Evolutionary conservation across 1,284 basidiomycete genomes (phyloP), one percentile per base, ranked within the genome.

Genomic region (Bondarzewia mesenterica): DNA sequence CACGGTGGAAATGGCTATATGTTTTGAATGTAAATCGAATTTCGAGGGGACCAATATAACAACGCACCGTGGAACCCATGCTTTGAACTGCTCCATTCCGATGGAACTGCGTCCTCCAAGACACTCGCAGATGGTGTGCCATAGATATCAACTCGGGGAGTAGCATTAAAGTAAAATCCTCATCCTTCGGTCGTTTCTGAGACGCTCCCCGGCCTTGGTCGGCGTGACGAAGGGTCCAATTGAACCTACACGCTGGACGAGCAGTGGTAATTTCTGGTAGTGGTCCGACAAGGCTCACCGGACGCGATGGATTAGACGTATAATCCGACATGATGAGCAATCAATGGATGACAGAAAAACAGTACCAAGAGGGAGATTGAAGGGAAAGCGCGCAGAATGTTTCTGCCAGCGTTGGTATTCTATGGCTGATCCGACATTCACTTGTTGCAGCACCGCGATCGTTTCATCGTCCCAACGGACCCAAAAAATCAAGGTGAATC

Each of bases 81-180:
- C 39, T 73, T 78, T n/a, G 82, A 69, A 59, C 84, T 86, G 55
- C 83, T 86, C 85, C 86, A 89, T 59, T 83, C 77, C n/a, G 68
- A 57, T 0, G 78, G 75, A 40, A 85, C 60, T 18, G 74, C 62
- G 42, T 69, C 66, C n/a, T n/a, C n/a, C 1, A 69, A 63, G 32
- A 80, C 64, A 41, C 66, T 65, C 16, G 67, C 55, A 1, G 68
- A 58, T 2, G 72, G 67, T 18, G 67, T 49, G 10, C 55, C 55
- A 29, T 56, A 56, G 26, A 57, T 56, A 21, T 57, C 54, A 2
- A 56, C 55, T 40, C 39, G 44, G 5, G 52, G 55, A 1, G 55
- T 57, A 10, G 50, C 41, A 14, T 38, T 36, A 46, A 60, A 58
- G 52, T 58, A 57, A 54, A 69, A 75, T 47, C 71, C 73, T 50